Evolutionary conservation across 2,329 filamentous ascomycete species (phyloP).

Genomic region (Cephalotrichum gorgonifer): DNA sequence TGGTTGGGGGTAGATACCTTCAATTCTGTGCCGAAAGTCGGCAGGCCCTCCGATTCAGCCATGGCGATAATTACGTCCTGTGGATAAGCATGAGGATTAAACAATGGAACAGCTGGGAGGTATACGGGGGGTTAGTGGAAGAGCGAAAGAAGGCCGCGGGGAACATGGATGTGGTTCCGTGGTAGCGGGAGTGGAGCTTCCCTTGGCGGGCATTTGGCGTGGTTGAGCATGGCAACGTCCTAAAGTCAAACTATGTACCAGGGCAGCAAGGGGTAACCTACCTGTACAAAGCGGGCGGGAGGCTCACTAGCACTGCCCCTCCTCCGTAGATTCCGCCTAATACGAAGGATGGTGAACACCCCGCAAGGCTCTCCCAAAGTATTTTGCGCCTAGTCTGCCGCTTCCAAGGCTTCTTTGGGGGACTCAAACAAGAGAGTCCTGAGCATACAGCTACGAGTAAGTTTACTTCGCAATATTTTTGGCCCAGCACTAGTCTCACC

Average conservation of each 20-base stretch:
- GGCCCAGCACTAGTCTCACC: too few species aligned
- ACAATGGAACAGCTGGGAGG: not conserved
- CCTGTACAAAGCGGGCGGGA: not conserved
- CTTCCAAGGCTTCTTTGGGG: too few species aligned
- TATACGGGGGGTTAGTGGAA: not conserved
- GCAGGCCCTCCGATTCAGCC: slow-evolving; percentile 73
- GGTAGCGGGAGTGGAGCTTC: not conserved
- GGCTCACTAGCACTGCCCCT: not conserved
- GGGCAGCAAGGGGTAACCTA: too few species aligned
- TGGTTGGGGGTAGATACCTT: slow-evolving; percentile 49
- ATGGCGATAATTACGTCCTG: slow-evolving; percentile 32
- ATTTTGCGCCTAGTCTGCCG: too few species aligned
- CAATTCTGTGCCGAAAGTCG: slow-evolving; percentile 85
- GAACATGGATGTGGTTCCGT: not conserved
- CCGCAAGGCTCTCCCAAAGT: too few species aligned
- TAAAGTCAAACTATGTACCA: too few species aligned
- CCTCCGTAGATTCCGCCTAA: too few species aligned
- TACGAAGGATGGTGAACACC: too few species aligned
- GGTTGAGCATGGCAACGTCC: not conserved
- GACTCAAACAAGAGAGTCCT: too few species aligned
- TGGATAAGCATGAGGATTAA: slow-evolving; percentile 5
- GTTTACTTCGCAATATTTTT: too few species aligned
- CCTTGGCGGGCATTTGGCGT: not conserved
- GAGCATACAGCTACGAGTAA: too few species aligned
- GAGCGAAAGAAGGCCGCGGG: not conserved